phyloP scores from a whole-genome alignment of 2,329 filamentous ascomycete species.

The Cladobotryum protrusum region DNA sequence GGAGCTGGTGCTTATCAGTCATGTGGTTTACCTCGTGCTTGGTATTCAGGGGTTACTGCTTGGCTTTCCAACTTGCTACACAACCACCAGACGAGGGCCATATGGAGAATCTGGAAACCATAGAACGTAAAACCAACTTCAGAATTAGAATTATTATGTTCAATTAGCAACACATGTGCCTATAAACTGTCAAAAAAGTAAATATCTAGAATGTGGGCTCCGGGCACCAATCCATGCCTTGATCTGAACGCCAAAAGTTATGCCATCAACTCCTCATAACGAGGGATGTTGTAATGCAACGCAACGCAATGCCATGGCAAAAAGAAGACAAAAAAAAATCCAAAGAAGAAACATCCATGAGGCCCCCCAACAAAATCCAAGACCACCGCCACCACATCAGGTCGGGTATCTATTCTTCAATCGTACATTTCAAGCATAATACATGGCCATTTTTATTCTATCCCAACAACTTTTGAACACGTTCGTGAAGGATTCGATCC shows the following conservation, averaged over 20 bases:
- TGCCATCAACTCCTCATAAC: background rate
- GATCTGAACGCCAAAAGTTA: constrained; percentile 1
- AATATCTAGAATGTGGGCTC: too few species aligned
- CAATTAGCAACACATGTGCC: too few species aligned
- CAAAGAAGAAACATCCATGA: background rate
- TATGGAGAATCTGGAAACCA: too few species aligned
- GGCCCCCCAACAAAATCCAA: background rate
- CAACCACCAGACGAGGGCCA: too few species aligned
- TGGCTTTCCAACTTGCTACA: too few species aligned
- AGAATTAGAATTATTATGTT: too few species aligned
- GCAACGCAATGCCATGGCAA: constrained; percentile 11
- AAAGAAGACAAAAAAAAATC: background rate
- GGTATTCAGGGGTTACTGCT: too few species aligned
- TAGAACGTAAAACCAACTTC: too few species aligned
- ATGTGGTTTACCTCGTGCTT: too few species aligned
- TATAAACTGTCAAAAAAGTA: too few species aligned
- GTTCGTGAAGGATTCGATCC: constrained; percentile 30
- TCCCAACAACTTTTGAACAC: constrained; percentile 27
- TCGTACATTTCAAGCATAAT: background rate
- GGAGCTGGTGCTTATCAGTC: too few species aligned
- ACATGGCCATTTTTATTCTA: background rate
- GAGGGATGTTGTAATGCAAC: background rate
- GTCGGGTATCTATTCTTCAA: background rate
- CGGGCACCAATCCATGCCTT: background rate
- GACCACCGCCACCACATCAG: background rate